phyloP scores from a whole-genome alignment of 2,329 filamentous ascomycete species.

The Fusarium cyanostomum region DNA sequence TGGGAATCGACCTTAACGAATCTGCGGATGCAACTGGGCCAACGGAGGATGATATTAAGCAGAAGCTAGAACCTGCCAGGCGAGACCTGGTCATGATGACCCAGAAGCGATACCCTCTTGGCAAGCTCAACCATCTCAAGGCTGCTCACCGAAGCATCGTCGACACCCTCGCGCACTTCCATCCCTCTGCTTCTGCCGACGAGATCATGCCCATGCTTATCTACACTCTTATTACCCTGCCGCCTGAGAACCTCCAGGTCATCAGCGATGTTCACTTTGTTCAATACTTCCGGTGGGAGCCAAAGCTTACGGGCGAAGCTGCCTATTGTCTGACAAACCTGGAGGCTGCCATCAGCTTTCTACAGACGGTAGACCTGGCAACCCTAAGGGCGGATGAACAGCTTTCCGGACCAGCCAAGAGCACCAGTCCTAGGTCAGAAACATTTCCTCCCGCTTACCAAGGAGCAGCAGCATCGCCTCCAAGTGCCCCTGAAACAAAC shows the following conservation, averaged over 20 bases:
- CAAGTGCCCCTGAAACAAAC: slow-evolving; percentile 46
- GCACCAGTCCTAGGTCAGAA: slow-evolving; percentile 58
- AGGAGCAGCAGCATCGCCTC: slow-evolving; percentile 50
- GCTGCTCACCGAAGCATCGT: slow-evolving; percentile 94
- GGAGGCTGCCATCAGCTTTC: slow-evolving; percentile 91
- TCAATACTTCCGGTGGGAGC: slow-evolving; percentile 86
- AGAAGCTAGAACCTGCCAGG: slow-evolving; percentile 76
- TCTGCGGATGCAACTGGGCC: slow-evolving; percentile 67
- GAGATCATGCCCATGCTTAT: slow-evolving; percentile 98
- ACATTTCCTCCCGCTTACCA: slow-evolving; percentile 68
- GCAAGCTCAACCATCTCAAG: slow-evolving; percentile 89
- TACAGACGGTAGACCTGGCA: slow-evolving; percentile 94
- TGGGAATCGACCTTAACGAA: slow-evolving; percentile 78
- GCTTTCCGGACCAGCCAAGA: slow-evolving; percentile 72
- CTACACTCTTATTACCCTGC: slow-evolving; percentile 91
- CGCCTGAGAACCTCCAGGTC: slow-evolving; percentile 84
- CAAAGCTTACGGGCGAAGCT: slow-evolving; percentile 89
- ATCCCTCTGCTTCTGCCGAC: slow-evolving; percentile 88
- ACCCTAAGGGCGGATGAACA: slow-evolving; percentile 84
- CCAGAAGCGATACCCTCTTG: slow-evolving; percentile 85
- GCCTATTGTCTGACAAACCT: slow-evolving; percentile 97
- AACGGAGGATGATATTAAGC: slow-evolving; percentile 73
- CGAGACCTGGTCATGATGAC: slow-evolving; percentile 81
- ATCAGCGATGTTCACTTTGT: slow-evolving; percentile 97
- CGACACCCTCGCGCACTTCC: slow-evolving; percentile 77